Evolutionary conservation across 1,284 basidiomycete genomes (phyloP).

Genomic region (Sporisorium graminicola): DNA sequence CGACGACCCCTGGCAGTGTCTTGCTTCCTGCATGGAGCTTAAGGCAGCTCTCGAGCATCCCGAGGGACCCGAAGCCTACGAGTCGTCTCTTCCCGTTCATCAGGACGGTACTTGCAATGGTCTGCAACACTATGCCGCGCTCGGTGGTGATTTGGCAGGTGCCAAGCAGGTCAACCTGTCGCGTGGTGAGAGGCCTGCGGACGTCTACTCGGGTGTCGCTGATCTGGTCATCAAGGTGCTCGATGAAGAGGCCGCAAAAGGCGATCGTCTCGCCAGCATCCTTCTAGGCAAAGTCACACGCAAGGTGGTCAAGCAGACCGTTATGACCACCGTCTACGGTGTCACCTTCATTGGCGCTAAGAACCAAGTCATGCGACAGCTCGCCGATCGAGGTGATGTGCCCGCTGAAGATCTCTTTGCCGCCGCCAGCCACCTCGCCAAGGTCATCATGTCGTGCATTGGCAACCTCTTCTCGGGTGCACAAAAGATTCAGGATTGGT

Average conservation of each 20-base stretch:
- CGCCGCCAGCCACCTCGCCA: constrained; percentile 81
- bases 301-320: constrained; percentile 98
- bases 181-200: constrained; percentile 86
- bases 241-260: constrained; percentile 73
- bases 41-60: constrained; percentile 76
- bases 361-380: constrained; percentile 92
- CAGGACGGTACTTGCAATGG: constrained; percentile 99
- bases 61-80: constrained; percentile 79
- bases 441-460: constrained; percentile 73
- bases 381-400: constrained; percentile 82
- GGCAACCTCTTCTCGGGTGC: constrained; percentile 94
- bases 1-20: constrained; percentile 97
- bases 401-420: constrained; percentile 80
- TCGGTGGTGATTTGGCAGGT: constrained; percentile 90
- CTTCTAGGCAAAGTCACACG: constrained; percentile 85
- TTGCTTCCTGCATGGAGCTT: constrained; percentile 91
- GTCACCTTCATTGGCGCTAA: constrained; percentile 96
- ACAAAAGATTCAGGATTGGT: constrained; percentile 90
- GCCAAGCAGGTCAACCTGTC: constrained; percentile 93
- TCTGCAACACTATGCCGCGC: constrained; percentile 96
- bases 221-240: constrained; percentile 72
- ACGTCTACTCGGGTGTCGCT: constrained; percentile 97
- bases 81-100: constrained; percentile 88
- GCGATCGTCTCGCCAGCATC: constrained; percentile 75
- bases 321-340: constrained; percentile 99